Base-by-base conservation (phyloP, 768 basidiomycete species). In the Tricholomella constricta region DNA sequence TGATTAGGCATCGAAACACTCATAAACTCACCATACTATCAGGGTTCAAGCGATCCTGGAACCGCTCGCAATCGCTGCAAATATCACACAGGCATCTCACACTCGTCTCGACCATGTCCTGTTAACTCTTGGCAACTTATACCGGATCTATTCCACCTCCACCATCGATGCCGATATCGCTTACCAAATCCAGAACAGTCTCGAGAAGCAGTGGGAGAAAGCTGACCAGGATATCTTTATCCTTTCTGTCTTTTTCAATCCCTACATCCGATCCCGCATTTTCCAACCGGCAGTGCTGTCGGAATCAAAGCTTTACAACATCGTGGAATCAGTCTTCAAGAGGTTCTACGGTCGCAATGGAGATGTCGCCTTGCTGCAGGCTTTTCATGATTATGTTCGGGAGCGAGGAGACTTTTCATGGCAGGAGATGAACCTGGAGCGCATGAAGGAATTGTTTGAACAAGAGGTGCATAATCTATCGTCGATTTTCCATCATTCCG, bases 221-320 rank as follows among this genome's bases (percentile, higher is more conserved):
- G 45, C 64, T 7, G 71, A 75, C 54, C 72, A 73, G 45, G 70
- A 71, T 25, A 43, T 66, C 1, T 70, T 71, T 49, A 72, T 76
- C 15, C 25, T 14, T 34, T 35, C 26, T 45, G 23, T 40, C 2
- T 25, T 49, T 23, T 40, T 49, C 36, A 49, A 49, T 29, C 37
- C 48, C 7, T 49, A 38, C 25, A 49, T 49, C 25, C 37, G 36
- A 3, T 17, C 32, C 9, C 37, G 25, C 15, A 8, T 29, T 9
- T 49, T 49, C 37, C 2, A 25, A 11, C 27, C 35, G 4, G 36
- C 19, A 2, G 25, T 22, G 12, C 17, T 49, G 5, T 7, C 48
- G 17, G 35, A 36, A 29, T n/a, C 37, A 2, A 15, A 12, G 2
- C 48, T 49, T 5, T 40, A 36, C 25, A 27, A 9, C 27, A 40